Evolutionary conservation across 2,329 filamentous ascomycete genomes (phyloP).

Genomic region (Rhynchosporium secalis): DNA sequence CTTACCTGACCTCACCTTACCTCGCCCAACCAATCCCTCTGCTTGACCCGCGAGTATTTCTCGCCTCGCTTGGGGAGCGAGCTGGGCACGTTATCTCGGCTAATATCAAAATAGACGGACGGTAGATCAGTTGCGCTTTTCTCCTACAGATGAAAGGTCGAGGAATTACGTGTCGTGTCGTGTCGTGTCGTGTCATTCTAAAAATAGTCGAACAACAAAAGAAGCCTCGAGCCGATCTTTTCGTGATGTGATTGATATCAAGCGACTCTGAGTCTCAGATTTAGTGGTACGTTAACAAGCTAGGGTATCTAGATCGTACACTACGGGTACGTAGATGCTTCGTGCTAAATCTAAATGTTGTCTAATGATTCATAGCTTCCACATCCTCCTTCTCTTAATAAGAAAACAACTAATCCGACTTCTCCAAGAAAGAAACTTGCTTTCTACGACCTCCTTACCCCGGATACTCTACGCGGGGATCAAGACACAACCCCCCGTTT

Average conservation of each 20-base stretch:
- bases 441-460: conserved; percentile 46
- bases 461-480: conserved; percentile 44
- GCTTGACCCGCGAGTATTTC: too few species aligned
- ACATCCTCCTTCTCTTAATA: conserved; percentile 34
- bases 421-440: conserved; percentile 40
- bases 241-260: too few species aligned
- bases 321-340: background rate
- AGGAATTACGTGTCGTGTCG: background rate
- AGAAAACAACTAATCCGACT: conserved; percentile 41
- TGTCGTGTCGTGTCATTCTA: background rate
- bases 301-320: background rate
- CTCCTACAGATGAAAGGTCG: background rate
- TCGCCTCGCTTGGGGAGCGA: too few species aligned
- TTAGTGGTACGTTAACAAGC: background rate
- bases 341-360: conserved; percentile 37
- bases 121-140: conserved; percentile 3
- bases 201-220: background rate
- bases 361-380: conserved; percentile 43
- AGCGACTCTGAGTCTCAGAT: too few species aligned
- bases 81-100: background rate
- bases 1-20: too few species aligned
- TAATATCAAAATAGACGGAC: conserved; percentile 5
- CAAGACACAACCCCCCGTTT: conserved; percentile 46
- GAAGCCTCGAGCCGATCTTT: too few species aligned
- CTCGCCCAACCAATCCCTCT: too few species aligned